Conservation (phyloP, 768 basidiomycete species). For the Pleurotus platypus region DNA sequence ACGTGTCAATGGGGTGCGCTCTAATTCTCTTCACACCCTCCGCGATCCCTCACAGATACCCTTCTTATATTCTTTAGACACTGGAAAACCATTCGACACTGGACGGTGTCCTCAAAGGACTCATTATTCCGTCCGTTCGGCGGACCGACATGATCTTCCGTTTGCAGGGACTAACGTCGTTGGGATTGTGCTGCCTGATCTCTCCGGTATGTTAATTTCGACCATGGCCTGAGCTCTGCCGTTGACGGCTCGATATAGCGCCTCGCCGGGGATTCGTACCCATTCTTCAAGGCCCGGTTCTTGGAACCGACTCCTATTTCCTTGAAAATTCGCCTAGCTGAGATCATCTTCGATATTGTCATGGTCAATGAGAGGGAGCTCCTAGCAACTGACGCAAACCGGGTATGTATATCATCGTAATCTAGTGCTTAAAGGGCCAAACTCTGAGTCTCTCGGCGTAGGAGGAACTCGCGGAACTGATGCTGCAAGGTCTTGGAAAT, state of each 20-base stretch:
- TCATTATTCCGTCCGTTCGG: constrained; percentile 84
- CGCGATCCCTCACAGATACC: not conserved
- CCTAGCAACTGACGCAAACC: constrained; percentile 31
- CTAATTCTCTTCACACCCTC: not conserved
- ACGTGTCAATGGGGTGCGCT: constrained; percentile 75
- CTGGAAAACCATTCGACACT: constrained; percentile 70
- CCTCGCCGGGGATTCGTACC: constrained; percentile 38
- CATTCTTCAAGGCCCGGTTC: constrained; percentile 63
- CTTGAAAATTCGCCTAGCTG: constrained; percentile 68
- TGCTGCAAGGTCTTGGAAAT: not conserved
- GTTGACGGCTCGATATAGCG: constrained; percentile 17
- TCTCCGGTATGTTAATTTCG: constrained; percentile 42
- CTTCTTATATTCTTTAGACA: constrained; percentile 32
- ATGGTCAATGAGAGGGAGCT: constrained; percentile 77
- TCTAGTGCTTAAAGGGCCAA: no score
- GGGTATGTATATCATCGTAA: constrained; percentile 11
- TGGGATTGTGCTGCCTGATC: constrained; percentile 76
- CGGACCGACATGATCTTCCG: constrained; percentile 66
- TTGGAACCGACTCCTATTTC: constrained; percentile 50
- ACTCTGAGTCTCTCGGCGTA: no score
- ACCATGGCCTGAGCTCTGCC: not conserved
- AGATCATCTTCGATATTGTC: constrained; percentile 80
- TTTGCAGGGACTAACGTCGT: constrained; percentile 62
- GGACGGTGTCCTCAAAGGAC: constrained; percentile 67
- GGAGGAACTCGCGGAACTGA: no score